Evolutionary conservation across 495 filamentous ascomycete species (phyloP), one percentile per base, ranked within the genome.

Genomic region (Annulohypoxylon moriforme): DNA sequence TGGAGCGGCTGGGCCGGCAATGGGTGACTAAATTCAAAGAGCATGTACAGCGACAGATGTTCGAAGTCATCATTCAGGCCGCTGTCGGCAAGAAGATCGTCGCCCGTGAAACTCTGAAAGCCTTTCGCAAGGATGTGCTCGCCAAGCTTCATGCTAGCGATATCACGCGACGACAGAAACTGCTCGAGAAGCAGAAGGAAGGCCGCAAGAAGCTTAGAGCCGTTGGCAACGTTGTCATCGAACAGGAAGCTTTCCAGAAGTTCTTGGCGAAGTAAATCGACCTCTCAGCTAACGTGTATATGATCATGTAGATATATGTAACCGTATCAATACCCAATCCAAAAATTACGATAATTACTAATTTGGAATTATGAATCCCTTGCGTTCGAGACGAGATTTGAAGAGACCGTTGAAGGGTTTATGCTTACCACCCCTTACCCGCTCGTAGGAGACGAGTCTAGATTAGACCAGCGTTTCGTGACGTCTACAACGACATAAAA

Each of bases 21-120:
- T 99, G 96, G 96, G 96, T 98, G 10, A 89, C 86, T 18, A 98
- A 97, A 80, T 98, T 99, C 84, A 98, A 97, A 78, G 89, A 97
- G 80, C 94, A 97, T 76, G 96, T 99, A 2, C 91, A 97, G 65
- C 84, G 96, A 31, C 96, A 99, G 81, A 92, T 97, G 84, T 99
- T 97, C 77, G 96, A 99, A 80, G 89, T 99, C 5, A 81, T 98
- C 64, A 99, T 99, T 69, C 96, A 99, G 77, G 96, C 96, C 13
- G 91, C 92, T 0, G 91, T 91, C 0, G 96, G 96, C 2, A 90
- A 88, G 63, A 88, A 90, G 49, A 89, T 99, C 60, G 88, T 99
- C 11, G 96, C 96, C 1, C 86, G 96, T 68, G 96, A 98, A 77
- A 97, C 95, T 0, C 90, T 99, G 79, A 98, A 98, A 85, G 93